Evolutionary conservation across 768 basidiomycete genomes (phyloP), one percentile per base, ranked within the genome.

Genomic region (Rhizopogon sp.): DNA sequence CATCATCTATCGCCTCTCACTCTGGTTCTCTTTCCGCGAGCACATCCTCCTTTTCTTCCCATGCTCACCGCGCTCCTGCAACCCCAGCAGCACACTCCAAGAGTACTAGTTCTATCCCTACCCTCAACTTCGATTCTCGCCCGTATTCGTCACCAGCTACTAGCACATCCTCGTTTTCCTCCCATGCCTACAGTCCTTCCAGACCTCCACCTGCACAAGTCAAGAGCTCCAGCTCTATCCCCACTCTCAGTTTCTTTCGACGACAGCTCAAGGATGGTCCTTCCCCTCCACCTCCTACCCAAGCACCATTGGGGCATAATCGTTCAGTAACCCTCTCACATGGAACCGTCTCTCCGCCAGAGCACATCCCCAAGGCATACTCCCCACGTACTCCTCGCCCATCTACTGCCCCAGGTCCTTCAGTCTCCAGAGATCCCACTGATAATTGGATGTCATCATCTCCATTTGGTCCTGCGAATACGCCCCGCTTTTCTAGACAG

Each of bases 401-500:
- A 3, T 14, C 35, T 11, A 37, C 42, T 1, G 35, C 42, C 0
- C 43, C 47, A 16, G 22, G 49, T 6, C 56, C 66, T 5, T 60
- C 66, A 0, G 39, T 44, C 1, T 59, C 66, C 57, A 68, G 66
- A 61, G 64, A 68, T 16, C 60, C 66, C 14, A 0, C 53, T 45
- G 56, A 65, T 7, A 63, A 69, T 7, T 69, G 67, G 67, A 59
- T 67, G 57, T 62, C 65, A 0, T 56, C 63, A 28, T 33, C 43
- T 8, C 68, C 68, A 42, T 69, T 69, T 60, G 69, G 68, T 8
- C 69, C 67, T 2, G 63, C 62, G 3, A 5, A 14, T 42, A 64
- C 61, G 0, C 68, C 68, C 11, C 71, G 58, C 47, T 71, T 69
- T 46, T 69, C 68, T 1, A 62, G 69, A 43, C 64, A 67, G 16